These are phyloP conservation scores for Lactarius vividus DNA, from an alignment of 768 basidiomycete genomes.

Conservation along the genomic window DNA sequence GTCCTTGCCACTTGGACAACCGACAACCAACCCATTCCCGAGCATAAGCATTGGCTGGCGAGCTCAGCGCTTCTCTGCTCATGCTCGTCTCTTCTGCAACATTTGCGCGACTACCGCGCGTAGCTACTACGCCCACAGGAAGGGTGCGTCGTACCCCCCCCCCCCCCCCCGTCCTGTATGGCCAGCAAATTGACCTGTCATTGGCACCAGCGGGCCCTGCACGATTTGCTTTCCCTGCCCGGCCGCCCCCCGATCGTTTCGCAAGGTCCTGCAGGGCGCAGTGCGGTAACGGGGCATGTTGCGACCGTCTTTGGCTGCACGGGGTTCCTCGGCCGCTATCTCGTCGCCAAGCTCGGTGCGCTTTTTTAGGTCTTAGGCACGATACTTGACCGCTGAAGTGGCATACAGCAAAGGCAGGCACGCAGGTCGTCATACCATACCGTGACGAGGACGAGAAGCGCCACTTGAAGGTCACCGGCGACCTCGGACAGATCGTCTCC, in stretches of 20 bases:
- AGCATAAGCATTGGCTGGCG: neutral
- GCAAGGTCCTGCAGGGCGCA: slow-evolving; percentile 78
- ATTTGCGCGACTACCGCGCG: slow-evolving; percentile 24
- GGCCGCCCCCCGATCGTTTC: slow-evolving; percentile 64
- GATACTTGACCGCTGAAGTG: neutral
- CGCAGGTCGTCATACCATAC: slow-evolving; percentile 93
- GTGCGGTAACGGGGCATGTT: slow-evolving; percentile 84
- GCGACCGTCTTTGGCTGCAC: slow-evolving; percentile 98
- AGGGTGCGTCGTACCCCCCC: slow-evolving; percentile 5
- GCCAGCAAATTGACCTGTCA: neutral
- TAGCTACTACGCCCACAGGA: slow-evolving; percentile 5
- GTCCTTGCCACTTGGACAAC: neutral
- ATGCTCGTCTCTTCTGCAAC: slow-evolving; percentile 41
- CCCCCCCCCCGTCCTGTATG: neutral
- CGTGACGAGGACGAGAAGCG: slow-evolving; percentile 92
- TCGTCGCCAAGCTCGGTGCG: slow-evolving; percentile 90
- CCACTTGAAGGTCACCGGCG: slow-evolving; percentile 89
- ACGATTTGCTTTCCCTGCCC: slow-evolving; percentile 66
- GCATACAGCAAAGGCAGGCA: slow-evolving; percentile 75
- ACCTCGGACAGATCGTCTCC: slow-evolving; percentile 93
- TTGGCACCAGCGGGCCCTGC: slow-evolving; percentile 63
- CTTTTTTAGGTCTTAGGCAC: slow-evolving; percentile 3
- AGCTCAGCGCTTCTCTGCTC: slow-evolving; percentile 17
- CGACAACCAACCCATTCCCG: neutral
- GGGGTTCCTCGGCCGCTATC: slow-evolving; percentile 91